phyloP scores from a whole-genome alignment of 208 protist species.

The Hexamita inflata region DNA sequence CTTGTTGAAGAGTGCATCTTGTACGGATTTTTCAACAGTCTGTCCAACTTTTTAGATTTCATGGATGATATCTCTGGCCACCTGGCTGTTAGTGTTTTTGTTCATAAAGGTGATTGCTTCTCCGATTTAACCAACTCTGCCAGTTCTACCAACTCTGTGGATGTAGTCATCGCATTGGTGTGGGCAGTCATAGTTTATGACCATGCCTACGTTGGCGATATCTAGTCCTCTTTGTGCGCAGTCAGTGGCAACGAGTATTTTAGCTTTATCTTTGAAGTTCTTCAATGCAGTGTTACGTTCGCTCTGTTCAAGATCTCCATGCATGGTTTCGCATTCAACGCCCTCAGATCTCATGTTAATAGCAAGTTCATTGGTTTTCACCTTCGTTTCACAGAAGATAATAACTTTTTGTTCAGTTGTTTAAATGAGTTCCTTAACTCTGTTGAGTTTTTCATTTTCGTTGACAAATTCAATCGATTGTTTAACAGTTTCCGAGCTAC shows the following conservation, averaged over 20 bases:
- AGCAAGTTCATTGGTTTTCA: constrained; percentile 75
- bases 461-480: constrained; percentile 66
- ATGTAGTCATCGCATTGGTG: constrained; percentile 95
- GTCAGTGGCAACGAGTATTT: constrained; percentile 85
- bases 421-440: constrained; percentile 46
- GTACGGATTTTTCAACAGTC: too few relatives aligned
- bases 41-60: too few relatives aligned
- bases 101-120: constrained; percentile 78
- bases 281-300: neutral
- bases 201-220: constrained; percentile 80
- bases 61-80: too few relatives aligned
- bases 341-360: constrained; percentile 60
- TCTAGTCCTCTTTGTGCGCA: constrained; percentile 86
- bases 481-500: constrained; percentile 67
- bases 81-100: neutral
- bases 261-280: neutral
- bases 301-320: constrained; percentile 62
- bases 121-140: constrained; percentile 80
- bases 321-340: constrained; percentile 73
- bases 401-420: constrained; percentile 37
- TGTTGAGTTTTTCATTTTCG: constrained; percentile 57
- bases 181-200: constrained; percentile 93
- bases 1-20: too few relatives aligned
- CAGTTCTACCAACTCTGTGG: constrained; percentile 96
- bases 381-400: constrained; percentile 95